These are phyloP conservation scores for Cercospora sp. DNA, from an alignment of 2,329 filamentous ascomycete species.

Conservation along the genomic window DNA sequence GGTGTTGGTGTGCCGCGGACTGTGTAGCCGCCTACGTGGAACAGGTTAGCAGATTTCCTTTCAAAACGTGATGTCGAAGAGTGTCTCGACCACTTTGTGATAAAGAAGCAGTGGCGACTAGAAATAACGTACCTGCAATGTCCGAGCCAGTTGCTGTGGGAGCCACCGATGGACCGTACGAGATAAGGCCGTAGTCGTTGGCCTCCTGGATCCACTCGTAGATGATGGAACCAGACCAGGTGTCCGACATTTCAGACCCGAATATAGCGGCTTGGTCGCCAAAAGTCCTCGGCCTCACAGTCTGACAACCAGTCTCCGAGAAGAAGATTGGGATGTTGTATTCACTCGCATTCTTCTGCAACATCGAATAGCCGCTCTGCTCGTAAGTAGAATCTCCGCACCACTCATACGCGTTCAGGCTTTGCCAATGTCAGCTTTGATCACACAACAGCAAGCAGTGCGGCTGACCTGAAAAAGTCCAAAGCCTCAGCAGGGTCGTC, in stretches of 20 bases:
- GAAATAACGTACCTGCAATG: slow-evolving; percentile 42
- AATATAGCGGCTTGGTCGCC: slow-evolving; percentile 76
- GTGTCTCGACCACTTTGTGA: neutral
- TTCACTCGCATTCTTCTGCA: slow-evolving; percentile 65
- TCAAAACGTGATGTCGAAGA: neutral
- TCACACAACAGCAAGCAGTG: too few relatives aligned
- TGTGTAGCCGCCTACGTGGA: slow-evolving; percentile 60
- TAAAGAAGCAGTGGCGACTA: neutral
- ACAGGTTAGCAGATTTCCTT: neutral
- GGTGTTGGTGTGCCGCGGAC: slow-evolving; percentile 73
- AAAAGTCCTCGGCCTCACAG: slow-evolving; percentile 61
- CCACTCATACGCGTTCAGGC: slow-evolving; percentile 64
- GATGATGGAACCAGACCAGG: slow-evolving; percentile 74
- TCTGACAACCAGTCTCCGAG: slow-evolving; percentile 84
- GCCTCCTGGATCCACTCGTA: slow-evolving; percentile 89
- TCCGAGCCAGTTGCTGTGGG: slow-evolving; percentile 43
- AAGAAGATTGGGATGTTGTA: slow-evolving; percentile 88
- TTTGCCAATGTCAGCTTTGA: neutral
- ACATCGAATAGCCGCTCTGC: slow-evolving; percentile 66
- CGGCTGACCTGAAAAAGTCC: slow-evolving; percentile 67
- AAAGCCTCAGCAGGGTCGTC: slow-evolving; percentile 66
- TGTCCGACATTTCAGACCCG: slow-evolving; percentile 68
- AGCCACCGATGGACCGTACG: slow-evolving; percentile 65
- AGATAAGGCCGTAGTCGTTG: slow-evolving; percentile 78
- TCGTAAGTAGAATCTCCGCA: slow-evolving; percentile 27